These are phyloP conservation scores for Solanum infundibuliforme DNA, from an alignment of 257 asterid species.

Conservation along the genomic window DNA sequence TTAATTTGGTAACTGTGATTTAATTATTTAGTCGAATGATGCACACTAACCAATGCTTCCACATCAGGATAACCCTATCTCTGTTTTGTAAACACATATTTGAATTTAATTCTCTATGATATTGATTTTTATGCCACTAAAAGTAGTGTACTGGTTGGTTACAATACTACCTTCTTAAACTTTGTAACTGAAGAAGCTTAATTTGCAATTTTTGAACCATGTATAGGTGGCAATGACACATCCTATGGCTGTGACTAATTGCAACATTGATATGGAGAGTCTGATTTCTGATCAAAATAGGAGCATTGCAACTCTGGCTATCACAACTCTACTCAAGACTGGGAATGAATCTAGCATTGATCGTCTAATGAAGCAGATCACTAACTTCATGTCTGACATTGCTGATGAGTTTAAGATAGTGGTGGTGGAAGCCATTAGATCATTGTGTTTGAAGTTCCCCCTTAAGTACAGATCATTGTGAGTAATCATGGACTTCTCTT, in stretches of 20 bases:
- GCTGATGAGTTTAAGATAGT: constrained; percentile 97
- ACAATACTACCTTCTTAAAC: background rate
- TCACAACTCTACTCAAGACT: constrained; percentile 87
- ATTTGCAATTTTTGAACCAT: background rate
- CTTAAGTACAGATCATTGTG: constrained; percentile 89
- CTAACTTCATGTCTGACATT: constrained; percentile 91
- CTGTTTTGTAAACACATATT: background rate
- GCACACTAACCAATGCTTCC: background rate
- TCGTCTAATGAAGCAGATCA: constrained; percentile 90
- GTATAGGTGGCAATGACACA: constrained; percentile 93
- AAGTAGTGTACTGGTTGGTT: background rate
- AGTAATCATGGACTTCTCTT: constrained; percentile 23
- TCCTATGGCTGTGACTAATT: constrained; percentile 89
- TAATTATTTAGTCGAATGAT: background rate
- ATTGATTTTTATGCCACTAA: background rate
- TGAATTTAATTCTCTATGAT: background rate
- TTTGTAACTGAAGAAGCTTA: background rate
- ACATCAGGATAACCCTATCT: background rate
- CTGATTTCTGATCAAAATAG: constrained; percentile 90
- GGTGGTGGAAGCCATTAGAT: constrained; percentile 91
- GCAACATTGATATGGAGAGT: constrained; percentile 95
- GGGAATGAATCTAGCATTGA: constrained; percentile 94
- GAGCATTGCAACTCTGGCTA: constrained; percentile 91
- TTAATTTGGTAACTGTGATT: background rate
- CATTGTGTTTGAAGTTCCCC: constrained; percentile 89